A percentile compares a stretch with the other conserved stretches of the same genome.
Conservation (phyloP, 371 early-diverging fungal genomes). For the Mucor indicus region DNA sequence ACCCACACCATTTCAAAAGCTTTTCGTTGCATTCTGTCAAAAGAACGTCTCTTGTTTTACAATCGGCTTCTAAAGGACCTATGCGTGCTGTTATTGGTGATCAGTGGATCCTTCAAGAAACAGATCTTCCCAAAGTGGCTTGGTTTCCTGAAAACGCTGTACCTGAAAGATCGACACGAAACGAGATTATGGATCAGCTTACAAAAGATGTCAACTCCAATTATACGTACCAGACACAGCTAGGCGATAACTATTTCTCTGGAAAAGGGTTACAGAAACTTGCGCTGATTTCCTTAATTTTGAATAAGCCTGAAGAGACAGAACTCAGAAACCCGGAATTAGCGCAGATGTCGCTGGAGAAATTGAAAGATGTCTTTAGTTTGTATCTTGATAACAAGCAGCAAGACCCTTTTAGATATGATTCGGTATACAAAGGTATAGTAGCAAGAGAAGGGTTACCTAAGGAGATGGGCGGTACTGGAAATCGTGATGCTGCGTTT, state of each 20-base stretch:
- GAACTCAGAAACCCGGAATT: slow-evolving; percentile 39
- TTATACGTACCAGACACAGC: slow-evolving; percentile 32
- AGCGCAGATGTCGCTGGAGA: slow-evolving; percentile 31
- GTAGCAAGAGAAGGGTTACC: slow-evolving; percentile 52
- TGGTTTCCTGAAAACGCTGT: slow-evolving; percentile 38
- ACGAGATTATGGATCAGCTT: slow-evolving; percentile 35
- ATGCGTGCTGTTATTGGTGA: slow-evolving; percentile 63
- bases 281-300: slow-evolving; percentile 61
- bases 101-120: slow-evolving; percentile 56
- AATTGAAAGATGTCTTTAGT: slow-evolving; percentile 44
- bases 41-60: slow-evolving; percentile 20
- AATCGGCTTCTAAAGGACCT: slow-evolving; percentile 62
- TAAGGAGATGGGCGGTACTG: slow-evolving; percentile 37
- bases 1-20: slow-evolving; percentile 54
- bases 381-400: slow-evolving; percentile 60
- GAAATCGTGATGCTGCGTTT: slow-evolving; percentile 37
- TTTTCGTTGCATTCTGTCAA: slow-evolving; percentile 19
- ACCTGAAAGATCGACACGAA: slow-evolving; percentile 28
- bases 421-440: slow-evolving; percentile 64
- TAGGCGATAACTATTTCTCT: slow-evolving; percentile 66
- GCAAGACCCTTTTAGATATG: slow-evolving; percentile 59
- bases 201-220: slow-evolving; percentile 43
- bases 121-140: slow-evolving; percentile 23
- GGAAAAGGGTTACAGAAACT: slow-evolving; percentile 72
- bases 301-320: slow-evolving; percentile 47